Evolutionary conservation across 768 basidiomycete species (phyloP).

Genomic region (Trametes cubensis): DNA sequence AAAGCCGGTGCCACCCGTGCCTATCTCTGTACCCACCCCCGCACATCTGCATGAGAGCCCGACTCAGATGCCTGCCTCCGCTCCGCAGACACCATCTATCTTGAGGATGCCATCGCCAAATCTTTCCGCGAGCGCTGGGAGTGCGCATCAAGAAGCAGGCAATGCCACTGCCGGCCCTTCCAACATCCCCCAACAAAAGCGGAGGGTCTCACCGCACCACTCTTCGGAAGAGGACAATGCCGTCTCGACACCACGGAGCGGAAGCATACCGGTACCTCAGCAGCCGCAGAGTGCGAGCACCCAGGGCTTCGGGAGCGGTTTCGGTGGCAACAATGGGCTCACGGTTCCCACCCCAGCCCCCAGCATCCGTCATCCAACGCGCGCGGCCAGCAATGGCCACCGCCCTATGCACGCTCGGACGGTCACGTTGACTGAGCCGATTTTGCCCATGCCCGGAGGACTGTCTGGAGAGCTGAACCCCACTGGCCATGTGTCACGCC

Average conservation of each 20-base stretch:
- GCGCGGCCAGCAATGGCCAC: constrained; percentile 15
- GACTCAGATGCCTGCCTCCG: background rate
- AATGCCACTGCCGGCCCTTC: constrained; percentile 3
- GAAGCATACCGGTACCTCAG: background rate
- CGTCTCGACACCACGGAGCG: background rate
- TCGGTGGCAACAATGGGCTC: background rate
- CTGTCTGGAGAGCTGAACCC: background rate
- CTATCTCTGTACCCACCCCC: constrained; percentile 12
- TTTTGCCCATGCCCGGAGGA: background rate
- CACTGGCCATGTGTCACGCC: constrained; percentile 6
- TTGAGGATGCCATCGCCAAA: constrained; percentile 8
- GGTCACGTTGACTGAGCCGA: background rate
- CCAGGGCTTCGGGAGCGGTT: background rate
- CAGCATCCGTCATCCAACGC: constrained; percentile 10
- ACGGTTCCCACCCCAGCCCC: background rate
- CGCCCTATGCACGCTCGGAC: constrained; percentile 2
- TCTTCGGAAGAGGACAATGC: constrained; percentile 13
- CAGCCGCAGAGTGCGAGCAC: background rate
- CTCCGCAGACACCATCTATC: constrained; percentile 15
- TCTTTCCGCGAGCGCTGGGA: background rate
- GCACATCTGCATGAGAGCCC: background rate
- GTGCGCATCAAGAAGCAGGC: background rate
- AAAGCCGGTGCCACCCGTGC: constrained; percentile 15
- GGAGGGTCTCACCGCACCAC: background rate
- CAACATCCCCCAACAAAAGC: background rate